Evolutionary conservation across 805 yeast genomes (phyloP), one percentile per base, ranked within the genome.

Genomic region (Tetrapisispora arboricola): DNA sequence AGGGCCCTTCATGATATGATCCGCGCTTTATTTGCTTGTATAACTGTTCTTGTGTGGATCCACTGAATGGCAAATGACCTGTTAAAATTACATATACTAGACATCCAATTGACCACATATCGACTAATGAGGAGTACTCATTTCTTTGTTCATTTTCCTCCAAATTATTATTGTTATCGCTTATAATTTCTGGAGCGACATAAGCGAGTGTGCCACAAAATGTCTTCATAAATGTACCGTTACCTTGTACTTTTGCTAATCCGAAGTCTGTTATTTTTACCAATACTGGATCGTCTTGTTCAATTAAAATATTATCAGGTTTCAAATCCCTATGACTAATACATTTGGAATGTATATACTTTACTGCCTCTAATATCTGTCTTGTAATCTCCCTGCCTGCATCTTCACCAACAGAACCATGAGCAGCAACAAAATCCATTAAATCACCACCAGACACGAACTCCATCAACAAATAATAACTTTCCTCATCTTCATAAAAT

Each of bases 41-140:
- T 53, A 92, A 66, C 45, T 84, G 83, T 13, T 84, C 88, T 54
- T 90, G 97, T 0, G 96, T 85, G 39, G 80, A 73, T 1, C 96
- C 96, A 58, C 90, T 86, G 59, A 92, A 92, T 7, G 99, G 99
- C 45, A 90, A 67, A 69, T 86, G 96, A 0, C 92, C 90, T 0
- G 98, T 90, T 40, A 92, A 61, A 19, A 90, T 77, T 4, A 92
- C 98, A 64, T 87, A 92, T 1, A 87, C 81, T 21, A 92, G 65
- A 61, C 99, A 92, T 0, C 98, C 99, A 42, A 92, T 71, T 1
- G 96, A 86, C 99, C 99, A 92, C 73, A 92, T 85, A 59, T 92
- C 99, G 13, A 92, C 97, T 43, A 84, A 71, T 29, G 83, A 80
- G 2, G 96, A 85, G 55, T 92, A 92, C 39, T 60, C 63, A 44